A percentile compares a stretch with the other conserved stretches of the same genome.
phyloP scores from a whole-genome alignment of 169 alveolate species.

The Eimeria acervulina region DNA sequence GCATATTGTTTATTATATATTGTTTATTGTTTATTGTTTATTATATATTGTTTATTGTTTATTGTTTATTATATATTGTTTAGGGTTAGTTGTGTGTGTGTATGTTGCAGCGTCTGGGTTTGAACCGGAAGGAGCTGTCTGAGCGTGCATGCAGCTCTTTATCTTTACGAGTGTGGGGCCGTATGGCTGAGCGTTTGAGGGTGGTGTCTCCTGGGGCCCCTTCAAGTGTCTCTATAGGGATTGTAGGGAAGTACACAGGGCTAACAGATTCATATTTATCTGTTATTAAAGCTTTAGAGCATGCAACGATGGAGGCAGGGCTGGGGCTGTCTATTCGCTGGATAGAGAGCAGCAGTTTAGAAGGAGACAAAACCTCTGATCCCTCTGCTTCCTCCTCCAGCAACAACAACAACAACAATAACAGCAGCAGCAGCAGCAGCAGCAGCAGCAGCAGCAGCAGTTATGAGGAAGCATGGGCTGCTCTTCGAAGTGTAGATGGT shows the following conservation, averaged over 20 bases:
- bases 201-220: neutral
- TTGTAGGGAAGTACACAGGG: constrained; percentile 97
- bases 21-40: too few species aligned
- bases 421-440: too few species aligned
- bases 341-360: constrained; percentile 89
- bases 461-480: constrained; percentile 89
- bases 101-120: constrained; percentile 26
- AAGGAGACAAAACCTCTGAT: too few species aligned
- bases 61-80: too few species aligned
- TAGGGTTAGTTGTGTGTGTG: neutral
- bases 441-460: too few species aligned
- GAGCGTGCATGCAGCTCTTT: neutral
- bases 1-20: too few species aligned
- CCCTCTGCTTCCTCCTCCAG: too few species aligned
- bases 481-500: constrained; percentile 91
- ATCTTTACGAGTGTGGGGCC: constrained; percentile 20
- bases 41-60: too few species aligned
- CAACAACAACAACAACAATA: too few species aligned
- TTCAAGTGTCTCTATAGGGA: constrained; percentile 90
- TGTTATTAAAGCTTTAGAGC: constrained; percentile 95
- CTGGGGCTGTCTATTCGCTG: constrained; percentile 88
- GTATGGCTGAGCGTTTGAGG: constrained; percentile 68
- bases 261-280: constrained; percentile 96
- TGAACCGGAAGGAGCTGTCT: neutral
- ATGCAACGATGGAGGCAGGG: constrained; percentile 94